Conservation (phyloP, 2,329 filamentous ascomycete species). For the Microdochium trichocladiopsis region DNA sequence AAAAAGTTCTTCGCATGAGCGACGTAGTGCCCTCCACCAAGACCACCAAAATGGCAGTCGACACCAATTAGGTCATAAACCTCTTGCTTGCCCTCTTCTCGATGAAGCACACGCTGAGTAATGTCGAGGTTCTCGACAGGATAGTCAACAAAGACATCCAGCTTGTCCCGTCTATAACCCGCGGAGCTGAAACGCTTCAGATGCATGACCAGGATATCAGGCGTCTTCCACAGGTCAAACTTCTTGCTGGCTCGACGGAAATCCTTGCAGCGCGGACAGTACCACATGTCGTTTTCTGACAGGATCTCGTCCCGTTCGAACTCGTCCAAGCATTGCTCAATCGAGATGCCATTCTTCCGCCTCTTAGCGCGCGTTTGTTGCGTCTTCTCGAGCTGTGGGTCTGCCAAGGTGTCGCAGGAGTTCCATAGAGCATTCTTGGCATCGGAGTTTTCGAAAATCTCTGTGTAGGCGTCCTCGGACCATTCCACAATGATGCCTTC, state of each 20-base stretch:
- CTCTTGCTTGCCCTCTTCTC: slow-evolving; percentile 73
- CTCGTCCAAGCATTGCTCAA: slow-evolving; percentile 89
- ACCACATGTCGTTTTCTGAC: slow-evolving; percentile 96
- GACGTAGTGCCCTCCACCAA: slow-evolving; percentile 94
- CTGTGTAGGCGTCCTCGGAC: slow-evolving; percentile 62
- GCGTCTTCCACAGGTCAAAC: slow-evolving; percentile 93
- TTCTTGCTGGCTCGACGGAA: slow-evolving; percentile 90
- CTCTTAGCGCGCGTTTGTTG: slow-evolving; percentile 57
- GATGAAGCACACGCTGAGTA: slow-evolving; percentile 68
- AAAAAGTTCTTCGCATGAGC: slow-evolving; percentile 90
- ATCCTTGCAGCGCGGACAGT: slow-evolving; percentile 92
- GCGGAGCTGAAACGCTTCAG: slow-evolving; percentile 91
- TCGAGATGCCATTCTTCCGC: slow-evolving; percentile 67
- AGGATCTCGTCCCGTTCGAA: slow-evolving; percentile 91
- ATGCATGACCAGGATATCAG: slow-evolving; percentile 91
- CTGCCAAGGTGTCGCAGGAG: slow-evolving; percentile 43
- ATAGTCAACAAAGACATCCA: slow-evolving; percentile 87
- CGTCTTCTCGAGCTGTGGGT: slow-evolving; percentile 58
- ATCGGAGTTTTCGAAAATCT: slow-evolving; percentile 49
- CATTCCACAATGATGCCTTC: slow-evolving; percentile 88
- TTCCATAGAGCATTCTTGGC: slow-evolving; percentile 39
- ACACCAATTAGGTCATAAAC: slow-evolving; percentile 93
- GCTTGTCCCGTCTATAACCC: slow-evolving; percentile 77
- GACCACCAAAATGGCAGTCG: slow-evolving; percentile 89
- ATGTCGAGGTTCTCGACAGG: slow-evolving; percentile 84